A percentile compares a stretch with the other conserved stretches of the same genome.
Conservation (phyloP, 1,139 yeast genomes). For the Debaryomyces coudertii region DNA sequence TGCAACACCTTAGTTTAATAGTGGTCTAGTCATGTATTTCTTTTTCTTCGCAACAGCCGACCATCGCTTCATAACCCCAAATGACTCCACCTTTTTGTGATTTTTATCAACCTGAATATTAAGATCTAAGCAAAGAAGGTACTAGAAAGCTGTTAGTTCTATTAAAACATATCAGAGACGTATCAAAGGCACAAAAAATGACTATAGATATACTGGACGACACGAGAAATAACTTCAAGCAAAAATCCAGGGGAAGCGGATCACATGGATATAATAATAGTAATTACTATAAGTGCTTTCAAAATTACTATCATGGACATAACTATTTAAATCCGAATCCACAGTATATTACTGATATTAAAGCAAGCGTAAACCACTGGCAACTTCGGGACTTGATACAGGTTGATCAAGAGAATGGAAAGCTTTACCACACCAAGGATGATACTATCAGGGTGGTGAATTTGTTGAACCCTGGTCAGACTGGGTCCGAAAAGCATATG, state of each 20-base stretch:
- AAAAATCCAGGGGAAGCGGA: constrained; percentile 4
- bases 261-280: constrained; percentile 14
- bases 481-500: constrained; percentile 33
- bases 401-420: constrained; percentile 32
- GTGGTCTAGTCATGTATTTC: neutral
- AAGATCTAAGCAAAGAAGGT: neutral
- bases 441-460: constrained; percentile 32
- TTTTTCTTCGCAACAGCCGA: constrained; percentile 1
- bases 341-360: constrained; percentile 34
- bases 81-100: constrained; percentile 11
- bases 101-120: neutral
- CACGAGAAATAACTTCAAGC: constrained; percentile 4
- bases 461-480: constrained; percentile 28
- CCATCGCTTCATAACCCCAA: constrained; percentile 8
- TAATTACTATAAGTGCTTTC: constrained; percentile 42
- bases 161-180: neutral
- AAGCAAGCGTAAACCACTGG: constrained; percentile 68
- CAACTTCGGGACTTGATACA: constrained; percentile 80
- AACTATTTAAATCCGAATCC: constrained; percentile 44
- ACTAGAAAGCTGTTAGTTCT: neutral
- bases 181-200: constrained; percentile 7
- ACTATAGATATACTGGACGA: constrained; percentile 14
- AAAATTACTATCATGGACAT: constrained; percentile 48
- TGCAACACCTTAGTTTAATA: neutral
- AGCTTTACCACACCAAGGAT: constrained; percentile 37